Percentiles rank a stretch among this genome's conserved stretches.
Conservation (phyloP, 306 rosid species). For the Acacia confusa region DNA sequence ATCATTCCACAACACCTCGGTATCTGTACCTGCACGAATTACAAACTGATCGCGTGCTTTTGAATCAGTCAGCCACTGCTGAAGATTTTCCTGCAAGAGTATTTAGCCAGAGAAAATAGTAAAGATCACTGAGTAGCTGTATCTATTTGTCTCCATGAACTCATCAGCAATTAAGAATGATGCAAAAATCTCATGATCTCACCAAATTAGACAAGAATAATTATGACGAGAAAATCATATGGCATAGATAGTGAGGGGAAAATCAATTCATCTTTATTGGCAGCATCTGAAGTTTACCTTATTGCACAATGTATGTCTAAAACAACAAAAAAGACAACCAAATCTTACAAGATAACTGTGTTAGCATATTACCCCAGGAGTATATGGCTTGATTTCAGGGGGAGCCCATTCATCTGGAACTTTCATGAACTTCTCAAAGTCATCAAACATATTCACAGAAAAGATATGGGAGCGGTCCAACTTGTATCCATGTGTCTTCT, state of each 20-base stretch:
- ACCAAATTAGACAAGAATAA: conserved; percentile 2
- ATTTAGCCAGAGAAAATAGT: conserved; percentile 5
- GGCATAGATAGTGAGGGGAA: not conserved
- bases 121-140: not conserved
- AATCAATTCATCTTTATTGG: not conserved
- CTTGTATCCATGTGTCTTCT: conserved; percentile 86
- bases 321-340: not conserved
- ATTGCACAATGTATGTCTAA: not conserved
- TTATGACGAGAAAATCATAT: not conserved
- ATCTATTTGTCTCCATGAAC: not conserved
- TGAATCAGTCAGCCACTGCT: conserved; percentile 68
- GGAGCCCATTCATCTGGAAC: conserved; percentile 93
- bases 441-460: conserved; percentile 78
- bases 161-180: not conserved
- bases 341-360: not conserved
- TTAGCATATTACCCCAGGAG: conserved; percentile 60
- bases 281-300: not conserved
- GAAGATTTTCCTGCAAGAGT: conserved; percentile 68
- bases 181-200: not conserved
- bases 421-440: conserved; percentile 72
- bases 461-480: conserved; percentile 80
- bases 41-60: conserved; percentile 82
- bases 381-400: conserved; percentile 65
- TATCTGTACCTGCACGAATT: conserved; percentile 66
- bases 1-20: conserved; percentile 84